Conservation (phyloP, 805 yeast species). For the Cyberlindnera samutprakarnensis region DNA sequence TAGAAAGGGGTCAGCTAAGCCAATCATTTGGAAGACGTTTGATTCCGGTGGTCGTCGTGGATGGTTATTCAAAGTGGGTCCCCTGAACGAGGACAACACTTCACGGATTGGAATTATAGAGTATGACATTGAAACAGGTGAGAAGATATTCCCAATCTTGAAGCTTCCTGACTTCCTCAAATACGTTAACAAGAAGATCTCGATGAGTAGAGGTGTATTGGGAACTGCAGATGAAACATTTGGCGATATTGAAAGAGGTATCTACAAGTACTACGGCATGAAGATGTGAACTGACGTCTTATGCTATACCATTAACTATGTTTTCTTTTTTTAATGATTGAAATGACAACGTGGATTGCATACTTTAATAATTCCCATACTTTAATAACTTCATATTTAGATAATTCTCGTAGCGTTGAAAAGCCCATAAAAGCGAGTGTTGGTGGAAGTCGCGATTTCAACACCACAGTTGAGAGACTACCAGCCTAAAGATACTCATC, state of each 20-base stretch:
- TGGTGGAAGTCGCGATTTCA: too few relatives aligned
- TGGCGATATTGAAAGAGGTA: constrained; percentile 37
- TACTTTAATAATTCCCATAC: too few relatives aligned
- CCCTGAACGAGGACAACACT: constrained; percentile 27
- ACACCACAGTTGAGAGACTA: too few relatives aligned
- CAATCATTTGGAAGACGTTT: constrained; percentile 22
- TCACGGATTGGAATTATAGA: constrained; percentile 33
- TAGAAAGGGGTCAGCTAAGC: constrained; percentile 17
- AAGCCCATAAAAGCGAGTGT: too few relatives aligned
- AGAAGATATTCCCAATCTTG: constrained; percentile 38
- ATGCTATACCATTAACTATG: too few relatives aligned
- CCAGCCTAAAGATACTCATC: too few relatives aligned
- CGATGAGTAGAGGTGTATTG: constrained; percentile 27
- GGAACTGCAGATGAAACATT: constrained; percentile 30
- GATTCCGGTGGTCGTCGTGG: constrained; percentile 61
- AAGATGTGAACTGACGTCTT: constrained; percentile 27
- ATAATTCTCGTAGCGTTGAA: too few relatives aligned
- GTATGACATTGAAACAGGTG: constrained; percentile 59
- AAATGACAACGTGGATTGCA: too few relatives aligned
- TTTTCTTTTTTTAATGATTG: too few relatives aligned
- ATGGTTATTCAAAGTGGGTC: constrained; percentile 56
- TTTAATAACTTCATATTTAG: too few relatives aligned
- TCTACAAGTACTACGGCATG: constrained; percentile 35
- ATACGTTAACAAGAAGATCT: constrained; percentile 32
- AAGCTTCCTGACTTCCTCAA: constrained; percentile 32